These are phyloP conservation scores for Pseudopyrenochaeta lycopersici DNA, from an alignment of 2,329 filamentous ascomycete species.

Conservation along the genomic window DNA sequence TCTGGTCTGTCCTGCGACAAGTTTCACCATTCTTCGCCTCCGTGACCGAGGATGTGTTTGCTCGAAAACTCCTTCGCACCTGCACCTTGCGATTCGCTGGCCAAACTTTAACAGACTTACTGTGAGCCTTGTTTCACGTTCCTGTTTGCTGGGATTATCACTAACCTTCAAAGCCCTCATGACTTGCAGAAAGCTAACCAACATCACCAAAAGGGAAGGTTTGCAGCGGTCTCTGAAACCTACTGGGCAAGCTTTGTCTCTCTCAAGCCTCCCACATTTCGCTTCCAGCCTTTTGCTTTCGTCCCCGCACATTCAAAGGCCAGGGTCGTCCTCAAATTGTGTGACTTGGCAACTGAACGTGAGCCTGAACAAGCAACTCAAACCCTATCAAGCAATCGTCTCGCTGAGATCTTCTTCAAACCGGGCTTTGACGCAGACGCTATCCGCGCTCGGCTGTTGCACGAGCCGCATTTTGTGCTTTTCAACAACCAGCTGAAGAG, in stretches of 20 bases:
- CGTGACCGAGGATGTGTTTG: conserved; percentile 27
- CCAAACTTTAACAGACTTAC: conserved; percentile 16
- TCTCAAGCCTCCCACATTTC: conserved; percentile 19
- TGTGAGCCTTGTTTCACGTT: conserved; percentile 20
- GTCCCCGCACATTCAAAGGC: conserved; percentile 23
- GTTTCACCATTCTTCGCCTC: conserved; percentile 16
- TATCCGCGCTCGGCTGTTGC: conserved; percentile 8
- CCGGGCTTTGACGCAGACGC: conserved; percentile 11
- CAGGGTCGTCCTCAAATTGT: conserved; percentile 21
- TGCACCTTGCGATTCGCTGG: conserved; percentile 27
- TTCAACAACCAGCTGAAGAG: conserved; percentile 23
- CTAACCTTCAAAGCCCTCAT: conserved; percentile 11
- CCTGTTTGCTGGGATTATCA: conserved; percentile 6
- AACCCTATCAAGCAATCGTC: conserved; percentile 8
- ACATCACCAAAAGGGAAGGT: neutral
- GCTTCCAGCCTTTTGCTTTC: conserved; percentile 25
- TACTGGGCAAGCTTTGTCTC: neutral
- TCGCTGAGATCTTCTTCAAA: conserved; percentile 21
- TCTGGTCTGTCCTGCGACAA: conserved; percentile 29
- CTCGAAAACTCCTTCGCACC: conserved; percentile 20
- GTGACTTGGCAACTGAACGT: conserved; percentile 14
- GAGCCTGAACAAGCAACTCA: conserved; percentile 8
- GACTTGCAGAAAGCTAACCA: conserved; percentile 8
- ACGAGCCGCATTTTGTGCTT: conserved; percentile 23
- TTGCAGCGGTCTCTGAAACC: neutral